Evolutionary conservation across 2,329 filamentous ascomycete species (phyloP).

Genomic region (Fusarium algeriense): DNA sequence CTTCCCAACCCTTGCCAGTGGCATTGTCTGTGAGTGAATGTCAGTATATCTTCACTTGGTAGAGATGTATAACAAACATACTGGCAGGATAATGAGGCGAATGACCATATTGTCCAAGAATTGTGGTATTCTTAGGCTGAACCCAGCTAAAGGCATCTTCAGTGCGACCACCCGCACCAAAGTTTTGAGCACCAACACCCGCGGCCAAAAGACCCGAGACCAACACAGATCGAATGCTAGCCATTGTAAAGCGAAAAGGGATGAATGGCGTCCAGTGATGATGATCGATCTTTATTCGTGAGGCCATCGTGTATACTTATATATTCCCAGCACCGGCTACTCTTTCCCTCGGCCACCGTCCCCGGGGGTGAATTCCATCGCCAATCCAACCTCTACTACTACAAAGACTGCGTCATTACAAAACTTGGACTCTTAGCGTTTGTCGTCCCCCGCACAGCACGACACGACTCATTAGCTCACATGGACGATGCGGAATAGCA

Average conservation of each 20-base stretch:
- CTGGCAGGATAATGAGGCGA: conserved; percentile 54
- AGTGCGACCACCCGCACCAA: conserved; percentile 37
- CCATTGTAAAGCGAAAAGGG: conserved; percentile 31
- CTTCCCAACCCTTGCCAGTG: conserved; percentile 55
- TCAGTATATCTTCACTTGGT: conserved; percentile 8
- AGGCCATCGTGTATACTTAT: conserved; percentile 14
- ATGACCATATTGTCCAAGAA: conserved; percentile 56
- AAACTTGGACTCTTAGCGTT: conserved; percentile 2
- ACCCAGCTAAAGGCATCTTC: conserved; percentile 54
- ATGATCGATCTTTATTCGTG: conserved; percentile 17
- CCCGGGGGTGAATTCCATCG: not conserved
- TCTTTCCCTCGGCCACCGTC: conserved; percentile 2
- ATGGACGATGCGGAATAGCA: conserved; percentile 17
- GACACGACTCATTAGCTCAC: not conserved
- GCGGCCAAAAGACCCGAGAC: conserved; percentile 51
- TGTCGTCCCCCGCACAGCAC: not conserved
- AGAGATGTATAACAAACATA: conserved; percentile 46
- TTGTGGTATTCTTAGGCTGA: conserved; percentile 57
- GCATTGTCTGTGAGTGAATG: conserved; percentile 48
- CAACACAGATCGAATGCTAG: conserved; percentile 52
- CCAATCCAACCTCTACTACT: not conserved
- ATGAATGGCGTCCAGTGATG: conserved; percentile 15
- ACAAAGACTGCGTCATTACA: conserved; percentile 30
- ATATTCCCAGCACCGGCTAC: conserved; percentile 18
- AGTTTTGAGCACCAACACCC: conserved; percentile 46